Base-by-base conservation (phyloP, 352 stramenopile species). In the Elongisporangium anandrum region DNA sequence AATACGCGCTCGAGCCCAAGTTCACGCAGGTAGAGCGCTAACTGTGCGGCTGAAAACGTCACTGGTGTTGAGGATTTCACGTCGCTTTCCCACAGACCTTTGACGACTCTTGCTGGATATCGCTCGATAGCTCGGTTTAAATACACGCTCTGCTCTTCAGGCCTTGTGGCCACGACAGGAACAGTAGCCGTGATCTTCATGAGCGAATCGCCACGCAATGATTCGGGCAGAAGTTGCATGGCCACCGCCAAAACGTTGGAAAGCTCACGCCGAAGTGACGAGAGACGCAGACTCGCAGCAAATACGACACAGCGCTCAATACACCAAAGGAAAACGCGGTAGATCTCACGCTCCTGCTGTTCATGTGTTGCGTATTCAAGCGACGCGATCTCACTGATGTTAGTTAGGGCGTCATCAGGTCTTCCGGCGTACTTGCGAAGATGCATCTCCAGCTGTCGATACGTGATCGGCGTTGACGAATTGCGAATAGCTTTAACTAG, bases 401-500 rank as follows among this genome's bases (percentile, higher is more conserved):
- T 69, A 15, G 68, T 66, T 12, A 87, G 66, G 1, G 85, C 85
- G 26, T 92, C 82, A 52, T 92, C 80, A 0, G 85, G 85, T 0
- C 85, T 77, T 1, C 81, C 85, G 1, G 72, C 81, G 60, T 87
- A 92, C 21, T 74, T 64, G 17, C 81, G 82, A 52, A 92, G 57
- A 52, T 92, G 79, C 77, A 83, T 82, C 29, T 94, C 79, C 26
- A 94, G 60, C 57, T 92, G 81, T 2, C 81, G 79, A 60, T 80
- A 88, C 45, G 85, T 83, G 26, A 94, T 78, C 1, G 79, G 77
- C 13, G 81, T 88, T 2, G 57, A 69, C 19, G 83, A 88, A n/a
- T 61, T 58, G 20, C 56, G 56, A 16, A 92, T 59, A 1, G 75
- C 81, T 17, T 70, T 66, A 7, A 89, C 69, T 39, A 94, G 64